Base-by-base conservation (phyloP, 2,329 filamentous ascomycete genomes). In the Chrysoporthe austroafricana region DNA sequence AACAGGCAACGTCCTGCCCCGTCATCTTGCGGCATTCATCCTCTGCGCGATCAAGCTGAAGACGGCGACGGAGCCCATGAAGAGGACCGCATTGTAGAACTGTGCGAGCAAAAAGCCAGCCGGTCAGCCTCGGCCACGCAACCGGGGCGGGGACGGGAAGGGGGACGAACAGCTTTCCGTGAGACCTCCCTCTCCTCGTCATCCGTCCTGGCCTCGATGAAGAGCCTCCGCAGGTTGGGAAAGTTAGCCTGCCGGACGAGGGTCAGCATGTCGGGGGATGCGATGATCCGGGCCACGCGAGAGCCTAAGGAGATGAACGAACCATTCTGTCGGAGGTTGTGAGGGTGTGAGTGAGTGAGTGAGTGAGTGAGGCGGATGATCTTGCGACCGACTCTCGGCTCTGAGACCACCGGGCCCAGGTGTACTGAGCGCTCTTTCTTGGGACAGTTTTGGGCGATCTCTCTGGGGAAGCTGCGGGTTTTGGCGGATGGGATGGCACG, bases 41-140 rank as follows among this genome's bases (percentile, higher is more conserved):
- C 91, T 91, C 76, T 99, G 96, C 39, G 95, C 96, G 70, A 96
- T 90, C 69, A 99, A 82, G 77, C 95, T 97, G 82, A 98, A 97
- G 69, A 97, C 89, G 8, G 95, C 94, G 34, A 99, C 92, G 0
- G 96, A 97, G 34, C 94, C 96, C 85, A 99, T 95, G 82, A 98
- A 99, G 2, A 98, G 84, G 0, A 97, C 94, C 0, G 97, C 88
- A 75, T 99, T 98, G 81, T 99, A 99, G 79, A 99, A 99, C 96
- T 97, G 74, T 8, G n/a, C 32, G n/a, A 26, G 7, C 5, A 4
- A 14, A 3, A 32, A 60, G 26, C 26, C 43, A 61, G 66, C 14
- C 18, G 16, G 50, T 18, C n/a, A 42, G 13, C n/a, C 9, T 26
- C n/a, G 57, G 1, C 34, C 18, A 44, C 52, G 39, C 14, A 9